phyloP scores from a whole-genome alignment of 129 eudicot genomes.

The Sambucus nigra region DNA sequence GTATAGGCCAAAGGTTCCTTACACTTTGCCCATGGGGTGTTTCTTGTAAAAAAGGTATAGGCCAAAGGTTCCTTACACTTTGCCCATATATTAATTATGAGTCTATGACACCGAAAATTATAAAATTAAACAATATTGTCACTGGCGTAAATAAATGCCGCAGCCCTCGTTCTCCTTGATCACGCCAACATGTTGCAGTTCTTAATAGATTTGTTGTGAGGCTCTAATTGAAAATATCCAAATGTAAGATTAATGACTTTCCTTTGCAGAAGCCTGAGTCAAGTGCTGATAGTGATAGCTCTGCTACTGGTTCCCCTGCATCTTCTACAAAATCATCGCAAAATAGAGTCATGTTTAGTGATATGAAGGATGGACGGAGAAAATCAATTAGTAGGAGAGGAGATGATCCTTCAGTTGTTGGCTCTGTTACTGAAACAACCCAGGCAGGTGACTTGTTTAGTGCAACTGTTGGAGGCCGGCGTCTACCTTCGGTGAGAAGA shows the following conservation, averaged over 20 bases:
- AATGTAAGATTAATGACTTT: not conserved
- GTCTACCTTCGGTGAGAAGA: constrained; percentile 56
- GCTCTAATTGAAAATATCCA: not conserved
- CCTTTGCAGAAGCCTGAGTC: constrained; percentile 56
- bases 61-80: too few species aligned
- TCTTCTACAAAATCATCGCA: constrained; percentile 62
- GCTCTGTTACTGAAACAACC: constrained; percentile 42
- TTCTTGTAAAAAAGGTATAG: too few species aligned
- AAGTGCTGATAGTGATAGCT: constrained; percentile 46
- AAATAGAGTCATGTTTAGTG: constrained; percentile 39
- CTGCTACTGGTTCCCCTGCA: constrained; percentile 65
- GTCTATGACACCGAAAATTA: too few species aligned
- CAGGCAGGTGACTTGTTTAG: constrained; percentile 74
- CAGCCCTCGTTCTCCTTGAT: too few species aligned
- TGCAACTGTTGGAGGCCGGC: constrained; percentile 42
- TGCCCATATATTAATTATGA: too few species aligned
- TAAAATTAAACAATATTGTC: too few species aligned
- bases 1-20: too few species aligned
- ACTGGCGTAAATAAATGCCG: too few species aligned
- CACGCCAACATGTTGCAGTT: not conserved
- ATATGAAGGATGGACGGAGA: constrained; percentile 40
- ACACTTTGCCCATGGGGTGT: too few species aligned
- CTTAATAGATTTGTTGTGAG: not conserved
- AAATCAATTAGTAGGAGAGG: constrained; percentile 48
- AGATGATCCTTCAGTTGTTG: constrained; percentile 35